Evolutionary conservation across 2,329 filamentous ascomycete species (phyloP).

Genomic region (Colletotrichum liaoningense): DNA sequence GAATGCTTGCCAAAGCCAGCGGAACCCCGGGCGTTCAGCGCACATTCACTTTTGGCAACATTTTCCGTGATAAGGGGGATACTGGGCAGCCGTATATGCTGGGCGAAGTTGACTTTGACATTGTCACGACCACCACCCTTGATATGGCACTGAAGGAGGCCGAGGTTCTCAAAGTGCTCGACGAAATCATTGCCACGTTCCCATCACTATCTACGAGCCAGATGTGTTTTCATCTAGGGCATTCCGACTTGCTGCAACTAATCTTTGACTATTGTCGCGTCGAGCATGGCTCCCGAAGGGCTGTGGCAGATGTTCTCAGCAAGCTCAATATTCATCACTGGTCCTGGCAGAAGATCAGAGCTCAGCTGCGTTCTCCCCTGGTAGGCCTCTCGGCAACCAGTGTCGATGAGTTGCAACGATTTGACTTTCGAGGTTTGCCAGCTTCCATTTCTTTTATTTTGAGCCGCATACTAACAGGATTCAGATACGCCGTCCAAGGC

Average conservation of each 20-base stretch:
- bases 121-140: slow-evolving; percentile 83
- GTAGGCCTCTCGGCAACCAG: slow-evolving; percentile 89
- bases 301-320: slow-evolving; percentile 85
- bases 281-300: slow-evolving; percentile 72
- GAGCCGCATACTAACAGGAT: neutral
- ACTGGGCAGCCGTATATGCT: slow-evolving; percentile 86
- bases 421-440: slow-evolving; percentile 83
- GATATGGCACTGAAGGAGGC: slow-evolving; percentile 92
- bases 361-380: slow-evolving; percentile 82
- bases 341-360: slow-evolving; percentile 85
- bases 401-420: slow-evolving; percentile 88
- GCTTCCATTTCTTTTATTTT: too few species aligned
- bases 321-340: slow-evolving; percentile 85
- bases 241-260: slow-evolving; percentile 85
- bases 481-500: slow-evolving; percentile 67
- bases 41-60: slow-evolving; percentile 87
- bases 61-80: slow-evolving; percentile 83
- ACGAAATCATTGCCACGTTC: slow-evolving; percentile 87
- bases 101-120: slow-evolving; percentile 95
- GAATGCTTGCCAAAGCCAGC: slow-evolving; percentile 79
- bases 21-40: slow-evolving; percentile 74
- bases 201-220: slow-evolving; percentile 76
- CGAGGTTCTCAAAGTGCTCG: slow-evolving; percentile 92
- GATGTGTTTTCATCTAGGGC: slow-evolving; percentile 92
- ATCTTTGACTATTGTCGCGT: slow-evolving; percentile 94